A percentile compares a stretch with the other conserved stretches of the same genome.
These are phyloP conservation scores for Penicillium simplicissimum DNA, from an alignment of 495 filamentous ascomycete species.

Conservation along the genomic window DNA sequence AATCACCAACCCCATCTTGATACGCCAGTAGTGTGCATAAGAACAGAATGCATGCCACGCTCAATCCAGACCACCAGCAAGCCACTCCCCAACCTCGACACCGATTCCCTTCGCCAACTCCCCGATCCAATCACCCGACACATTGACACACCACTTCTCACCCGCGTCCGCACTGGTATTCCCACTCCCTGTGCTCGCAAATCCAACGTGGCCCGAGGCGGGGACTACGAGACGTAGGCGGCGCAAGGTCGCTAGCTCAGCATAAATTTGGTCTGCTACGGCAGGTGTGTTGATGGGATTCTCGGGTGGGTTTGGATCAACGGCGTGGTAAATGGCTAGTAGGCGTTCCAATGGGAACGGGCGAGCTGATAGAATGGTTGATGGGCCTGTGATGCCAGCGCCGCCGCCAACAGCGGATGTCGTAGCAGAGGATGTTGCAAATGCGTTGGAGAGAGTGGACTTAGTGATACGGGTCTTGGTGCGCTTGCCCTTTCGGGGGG, in stretches of 20 bases:
- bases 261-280: slow-evolving; percentile 62
- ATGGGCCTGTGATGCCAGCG: slow-evolving; percentile 60
- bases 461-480: slow-evolving; percentile 51
- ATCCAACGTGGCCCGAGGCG: slow-evolving; percentile 44
- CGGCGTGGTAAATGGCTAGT: slow-evolving; percentile 81
- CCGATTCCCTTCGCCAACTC: slow-evolving; percentile 50
- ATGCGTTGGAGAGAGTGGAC: slow-evolving; percentile 44
- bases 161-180: slow-evolving; percentile 44
- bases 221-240: slow-evolving; percentile 73
- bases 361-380: slow-evolving; percentile 68
- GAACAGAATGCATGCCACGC: background rate
- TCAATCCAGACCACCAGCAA: slow-evolving; percentile 48
- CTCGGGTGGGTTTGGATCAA: slow-evolving; percentile 64
- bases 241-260: slow-evolving; percentile 77
- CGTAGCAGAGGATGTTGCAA: slow-evolving; percentile 42
- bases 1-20: slow-evolving; percentile 4
- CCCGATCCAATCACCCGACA: slow-evolving; percentile 50
- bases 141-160: slow-evolving; percentile 51
- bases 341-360: slow-evolving; percentile 86
- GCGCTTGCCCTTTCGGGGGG: slow-evolving; percentile 40
- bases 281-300: slow-evolving; percentile 49
- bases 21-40: background rate
- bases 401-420: slow-evolving; percentile 39
- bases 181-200: slow-evolving; percentile 35
- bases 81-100: slow-evolving; percentile 51